A percentile compares a stretch with the other conserved stretches of the same genome.
Conservation (phyloP, 2,329 filamentous ascomycete genomes). For the Colletotrichum simmondsii region DNA sequence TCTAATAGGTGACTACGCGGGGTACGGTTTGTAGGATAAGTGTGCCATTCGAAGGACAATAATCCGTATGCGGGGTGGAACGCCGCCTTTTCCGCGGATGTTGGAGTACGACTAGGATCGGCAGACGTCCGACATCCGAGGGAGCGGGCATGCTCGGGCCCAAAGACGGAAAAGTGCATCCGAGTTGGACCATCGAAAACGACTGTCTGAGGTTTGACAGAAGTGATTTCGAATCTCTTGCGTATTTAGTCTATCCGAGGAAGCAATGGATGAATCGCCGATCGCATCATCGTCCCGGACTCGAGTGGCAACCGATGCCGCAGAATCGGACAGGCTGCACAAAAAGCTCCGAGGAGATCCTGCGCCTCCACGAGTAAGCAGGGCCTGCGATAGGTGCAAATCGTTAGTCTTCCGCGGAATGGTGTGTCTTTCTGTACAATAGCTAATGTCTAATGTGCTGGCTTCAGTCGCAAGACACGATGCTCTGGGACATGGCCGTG, state of each 20-base stretch:
- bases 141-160: background rate
- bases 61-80: background rate
- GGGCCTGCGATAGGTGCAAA: conserved; percentile 41
- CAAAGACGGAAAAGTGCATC: conserved; percentile 21
- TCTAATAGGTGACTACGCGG: background rate
- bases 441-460: background rate
- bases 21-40: background rate
- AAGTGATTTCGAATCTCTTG: background rate
- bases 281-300: background rate
- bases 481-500: conserved; percentile 41
- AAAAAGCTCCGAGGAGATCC: background rate
- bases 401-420: conserved; percentile 23
- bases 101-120: conserved; percentile 6
- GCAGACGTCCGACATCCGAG: background rate
- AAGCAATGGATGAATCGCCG: background rate
- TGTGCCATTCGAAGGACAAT: background rate
- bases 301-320: background rate
- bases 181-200: background rate
- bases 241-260: background rate
- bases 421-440: background rate
- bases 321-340: background rate
- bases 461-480: background rate
- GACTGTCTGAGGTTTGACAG: background rate
- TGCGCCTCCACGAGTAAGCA: conserved; percentile 16
- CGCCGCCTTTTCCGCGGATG: conserved; percentile 7